These are phyloP conservation scores for Dissophora ornata DNA, from an alignment of 192 early-diverging fungal species.

Conservation along the genomic window DNA sequence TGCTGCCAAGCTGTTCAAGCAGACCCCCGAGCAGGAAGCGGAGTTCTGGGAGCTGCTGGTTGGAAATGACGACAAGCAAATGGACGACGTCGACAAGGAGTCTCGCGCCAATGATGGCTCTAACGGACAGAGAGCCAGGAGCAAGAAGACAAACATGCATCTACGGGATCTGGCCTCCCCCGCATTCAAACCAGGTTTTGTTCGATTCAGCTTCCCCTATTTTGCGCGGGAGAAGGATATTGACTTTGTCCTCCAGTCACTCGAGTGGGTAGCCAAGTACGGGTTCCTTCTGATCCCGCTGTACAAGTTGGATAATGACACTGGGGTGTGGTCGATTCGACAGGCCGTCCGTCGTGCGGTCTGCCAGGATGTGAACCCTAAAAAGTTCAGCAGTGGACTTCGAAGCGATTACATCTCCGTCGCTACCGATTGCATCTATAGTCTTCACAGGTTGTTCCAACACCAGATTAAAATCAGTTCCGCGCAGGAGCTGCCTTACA, in stretches of 20 bases:
- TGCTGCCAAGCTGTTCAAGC: constrained; percentile 28
- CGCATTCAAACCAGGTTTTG: constrained; percentile 34
- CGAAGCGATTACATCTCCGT: constrained; percentile 13
- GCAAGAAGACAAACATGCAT: neutral
- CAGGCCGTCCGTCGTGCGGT: constrained; percentile 5
- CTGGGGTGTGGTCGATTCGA: constrained; percentile 38
- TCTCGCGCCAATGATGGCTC: too few species aligned
- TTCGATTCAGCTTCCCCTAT: constrained; percentile 56
- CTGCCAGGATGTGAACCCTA: neutral
- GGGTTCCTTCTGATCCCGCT: constrained; percentile 43
- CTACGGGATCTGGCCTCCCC: constrained; percentile 12
- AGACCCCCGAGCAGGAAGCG: constrained; percentile 23
- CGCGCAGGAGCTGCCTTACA: too few species aligned
- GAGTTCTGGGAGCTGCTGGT: constrained; percentile 35
- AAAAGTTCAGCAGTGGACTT: neutral
- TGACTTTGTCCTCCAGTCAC: constrained; percentile 54
- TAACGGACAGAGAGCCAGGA: too few species aligned
- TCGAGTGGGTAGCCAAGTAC: constrained; percentile 53
- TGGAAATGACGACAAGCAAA: neutral
- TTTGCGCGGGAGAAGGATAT: constrained; percentile 53
- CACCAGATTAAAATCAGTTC: constrained; percentile 6
- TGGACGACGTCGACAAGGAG: too few species aligned
- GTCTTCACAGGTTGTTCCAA: constrained; percentile 7
- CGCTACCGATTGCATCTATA: constrained; percentile 29
- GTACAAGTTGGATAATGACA: constrained; percentile 20